These are phyloP conservation scores for Paramecium sexaurelia DNA, from an alignment of 73 alveolate genomes.

Conservation along the genomic window DNA sequence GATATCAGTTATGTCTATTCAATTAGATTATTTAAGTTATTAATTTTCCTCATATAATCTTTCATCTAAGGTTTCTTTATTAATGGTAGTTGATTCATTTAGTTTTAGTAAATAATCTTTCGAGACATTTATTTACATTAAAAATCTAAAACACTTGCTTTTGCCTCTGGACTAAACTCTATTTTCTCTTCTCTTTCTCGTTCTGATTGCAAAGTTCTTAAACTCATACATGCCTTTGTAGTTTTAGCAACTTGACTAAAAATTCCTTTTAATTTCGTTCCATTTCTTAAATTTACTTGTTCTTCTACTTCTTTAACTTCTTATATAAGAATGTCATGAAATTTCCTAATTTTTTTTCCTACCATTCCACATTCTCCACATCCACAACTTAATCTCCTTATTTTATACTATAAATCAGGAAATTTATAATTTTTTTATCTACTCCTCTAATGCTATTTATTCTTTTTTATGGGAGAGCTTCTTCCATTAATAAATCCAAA, in stretches of 20 bases:
- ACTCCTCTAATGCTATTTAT: not conserved
- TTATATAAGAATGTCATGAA: not conserved
- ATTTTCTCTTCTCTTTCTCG: not conserved
- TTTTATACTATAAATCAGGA: not conserved
- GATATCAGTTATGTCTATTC: not conserved
- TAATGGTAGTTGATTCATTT: not conserved
- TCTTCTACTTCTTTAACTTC: not conserved
- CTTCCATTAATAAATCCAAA: not conserved
- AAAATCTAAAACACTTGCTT: not conserved
- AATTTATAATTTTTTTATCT: not conserved
- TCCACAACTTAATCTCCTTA: not conserved
- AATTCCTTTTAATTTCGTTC: not conserved
- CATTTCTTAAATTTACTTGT: not conserved
- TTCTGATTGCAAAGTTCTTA: not conserved
- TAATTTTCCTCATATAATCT: not conserved
- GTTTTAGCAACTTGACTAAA: not conserved
- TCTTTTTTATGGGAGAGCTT: not conserved
- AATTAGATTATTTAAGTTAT: not conserved
- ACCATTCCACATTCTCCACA: not conserved
- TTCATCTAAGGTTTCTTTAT: not conserved
- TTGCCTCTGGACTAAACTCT: slow-evolving; percentile 1
- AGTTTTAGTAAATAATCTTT: not conserved
- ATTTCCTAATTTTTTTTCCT: not conserved
- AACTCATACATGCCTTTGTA: not conserved
- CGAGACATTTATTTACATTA: not conserved